phyloP scores from a whole-genome alignment of 352 stramenopile species.

The Globisporangium abappressorium region DNA sequence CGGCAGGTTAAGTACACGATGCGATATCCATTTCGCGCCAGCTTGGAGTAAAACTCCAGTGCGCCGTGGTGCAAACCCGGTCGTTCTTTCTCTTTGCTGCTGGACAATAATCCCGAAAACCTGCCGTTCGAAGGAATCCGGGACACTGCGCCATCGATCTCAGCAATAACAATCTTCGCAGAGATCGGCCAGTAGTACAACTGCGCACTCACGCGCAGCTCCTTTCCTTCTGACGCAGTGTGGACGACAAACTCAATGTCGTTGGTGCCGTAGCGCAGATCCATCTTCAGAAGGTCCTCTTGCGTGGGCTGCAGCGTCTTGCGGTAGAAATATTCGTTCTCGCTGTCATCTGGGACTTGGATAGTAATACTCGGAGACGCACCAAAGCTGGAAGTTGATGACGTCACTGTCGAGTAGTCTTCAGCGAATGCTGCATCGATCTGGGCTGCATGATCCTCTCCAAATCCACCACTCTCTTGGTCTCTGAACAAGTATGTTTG shows the following conservation, averaged over 20 bases:
- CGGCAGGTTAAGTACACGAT: conserved; percentile 82
- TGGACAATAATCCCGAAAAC: conserved; percentile 27
- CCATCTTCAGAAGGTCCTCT: conserved; percentile 58
- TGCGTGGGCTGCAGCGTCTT: conserved; percentile 65
- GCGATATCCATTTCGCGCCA: conserved; percentile 67
- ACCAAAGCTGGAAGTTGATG: background rate
- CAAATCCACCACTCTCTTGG: background rate
- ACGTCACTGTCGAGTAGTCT: background rate
- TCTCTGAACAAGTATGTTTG: background rate
- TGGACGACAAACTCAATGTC: conserved; percentile 67
- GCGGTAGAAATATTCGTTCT: conserved; percentile 33
- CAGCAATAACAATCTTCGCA: conserved; percentile 74
- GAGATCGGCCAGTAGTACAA: conserved; percentile 74
- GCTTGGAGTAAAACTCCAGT: conserved; percentile 68
- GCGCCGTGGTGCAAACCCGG: conserved; percentile 56
- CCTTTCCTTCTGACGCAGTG: conserved; percentile 12
- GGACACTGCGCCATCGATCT: conserved; percentile 81
- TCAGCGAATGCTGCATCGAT: conserved; percentile 10
- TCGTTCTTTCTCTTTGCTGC: conserved; percentile 42
- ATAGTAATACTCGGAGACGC: background rate
- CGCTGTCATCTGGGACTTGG: conserved; percentile 1
- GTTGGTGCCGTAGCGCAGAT: conserved; percentile 56
- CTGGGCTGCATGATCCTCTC: background rate
- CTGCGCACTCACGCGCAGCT: conserved; percentile 47
- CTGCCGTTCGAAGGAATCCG: conserved; percentile 33